Evolutionary conservation across 768 basidiomycete genomes (phyloP), one percentile per base, ranked within the genome.

Genomic region (Rickenella mellea): DNA sequence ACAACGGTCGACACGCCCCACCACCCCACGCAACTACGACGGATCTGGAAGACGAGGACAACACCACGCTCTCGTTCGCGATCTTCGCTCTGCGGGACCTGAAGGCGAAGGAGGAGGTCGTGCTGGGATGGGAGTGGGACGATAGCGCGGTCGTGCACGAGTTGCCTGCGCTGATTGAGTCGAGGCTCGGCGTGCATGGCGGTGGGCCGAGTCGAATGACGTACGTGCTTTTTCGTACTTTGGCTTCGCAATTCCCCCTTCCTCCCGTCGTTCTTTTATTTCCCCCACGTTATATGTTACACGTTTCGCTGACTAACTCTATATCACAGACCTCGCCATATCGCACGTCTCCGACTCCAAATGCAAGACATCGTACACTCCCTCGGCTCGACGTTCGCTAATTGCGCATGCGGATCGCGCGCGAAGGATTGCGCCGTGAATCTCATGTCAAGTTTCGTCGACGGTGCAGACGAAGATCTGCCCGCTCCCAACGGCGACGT

Each of bases 71-170:
- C 1, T 64, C 70, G 0, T 93, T 96, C 55, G 90, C 79, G 0
- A 66, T 96, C 0, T 93, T 91, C 48, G 86, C 92, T 1, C 60
- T 80, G 14, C 62, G 77, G 9, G 83, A 87, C 47, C 69, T 97
- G 49, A 73, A 72, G 42, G 75, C 75, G 26, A 71, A 83, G 37
- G 90, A 92, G 49, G 93, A 97, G 62, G 74, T 97, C 15, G 78
- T 92, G 0, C 62, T 97, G 0, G 85, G 84, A 0, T 97, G 93
- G 91, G 91, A 96, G 57, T 98, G 93, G 93, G 92, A 97, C 51
- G 93, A 98, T 53, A 79, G 78, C 2, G 85, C 89, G 55, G 79
- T 82, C 1, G 75, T 93, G 0, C 92, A 94, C 59, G 65, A 69
- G 46, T 64, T 90, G 1, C 84, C 78, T n/a, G 77, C 78, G 6